phyloP scores from a whole-genome alignment of 441 rosid genomes.

The Isatis lusitanica region DNA sequence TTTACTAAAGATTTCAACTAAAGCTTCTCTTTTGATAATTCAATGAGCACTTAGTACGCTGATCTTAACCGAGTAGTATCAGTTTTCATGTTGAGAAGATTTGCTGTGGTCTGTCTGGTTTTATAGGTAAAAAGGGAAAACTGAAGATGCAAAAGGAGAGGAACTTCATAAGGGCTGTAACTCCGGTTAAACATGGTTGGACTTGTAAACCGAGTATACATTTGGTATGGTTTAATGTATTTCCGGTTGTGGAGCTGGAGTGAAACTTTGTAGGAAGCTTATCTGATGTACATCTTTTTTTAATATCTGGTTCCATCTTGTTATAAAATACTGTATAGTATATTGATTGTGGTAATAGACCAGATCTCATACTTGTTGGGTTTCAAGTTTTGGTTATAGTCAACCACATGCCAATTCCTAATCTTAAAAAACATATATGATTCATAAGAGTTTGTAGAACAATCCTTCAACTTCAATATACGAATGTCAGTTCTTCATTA shows the following conservation, averaged over 20 bases:
- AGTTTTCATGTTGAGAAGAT: not conserved
- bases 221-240: constrained; percentile 29
- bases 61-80: constrained; percentile 11
- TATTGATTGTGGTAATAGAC: constrained; percentile 30
- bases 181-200: constrained; percentile 26
- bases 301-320: constrained; percentile 28
- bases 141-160: constrained; percentile 8
- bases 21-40: not conserved
- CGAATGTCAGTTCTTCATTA: no score
- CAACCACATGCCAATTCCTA: not conserved
- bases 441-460: not conserved
- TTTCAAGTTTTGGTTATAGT: constrained; percentile 4
- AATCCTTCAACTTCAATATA: no score
- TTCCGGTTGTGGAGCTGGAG: constrained; percentile 29
- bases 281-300: constrained; percentile 34
- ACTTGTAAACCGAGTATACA: constrained; percentile 28
- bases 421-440: not conserved
- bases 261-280: constrained; percentile 31
- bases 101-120: not conserved
- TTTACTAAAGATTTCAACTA: not conserved
- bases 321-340: constrained; percentile 35
- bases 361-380: not conserved
- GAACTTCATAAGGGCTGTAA: constrained; percentile 9
- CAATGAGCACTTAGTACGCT: constrained; percentile 7
- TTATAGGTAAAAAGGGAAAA: constrained; percentile 21